Base-by-base conservation (phyloP, 176 grass and related monocot genomes). In the Microstegium vimineum region DNA sequence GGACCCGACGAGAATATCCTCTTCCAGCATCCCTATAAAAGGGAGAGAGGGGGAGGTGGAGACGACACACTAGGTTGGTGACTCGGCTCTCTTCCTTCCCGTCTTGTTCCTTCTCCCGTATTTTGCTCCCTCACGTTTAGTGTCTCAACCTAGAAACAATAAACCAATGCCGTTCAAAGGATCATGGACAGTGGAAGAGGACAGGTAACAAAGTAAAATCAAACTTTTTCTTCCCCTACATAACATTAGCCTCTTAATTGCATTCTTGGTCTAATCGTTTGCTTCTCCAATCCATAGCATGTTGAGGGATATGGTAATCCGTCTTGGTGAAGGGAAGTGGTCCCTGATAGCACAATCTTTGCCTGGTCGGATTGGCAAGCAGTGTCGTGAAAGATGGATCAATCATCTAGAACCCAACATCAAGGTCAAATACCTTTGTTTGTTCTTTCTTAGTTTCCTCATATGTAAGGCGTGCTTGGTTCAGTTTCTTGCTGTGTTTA, bases 351-450 rank as follows among this genome's bases (percentile, higher is more conserved):
- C 92, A 31, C 63, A 86, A 51, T 87, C 49, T 68, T 67, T 94
- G 66, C 88, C 79, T 1, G 88, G 88, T 4, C 90, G 90, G 71
- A 94, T 94, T 22, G 92, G 92, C 11, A 98, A 94, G 81, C 90
- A 93, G 54, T 93, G 95, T 26, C 86, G 92, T 74, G 95, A 93
- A 69, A 81, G 95, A 87, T 94, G 90, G 90, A 93, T 92, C 41
- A 94, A 98, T 66, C 90, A 94, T 82, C 61, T 98, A 0, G 82
- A 82, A 1, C 95, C 92, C 9, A 72, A 89, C 62, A 92, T 93
- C 82, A 98, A 87, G 90, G 95, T 98, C 6, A 16, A 23, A 67
- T 83, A 16, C 32, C 8, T 70, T 27, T 76, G 2, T 45, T 40
- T 82, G 45, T 65, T 40, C 31, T 69, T 74, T 7, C 9, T n/a